Conservation (phyloP, 2,329 filamentous ascomycete species). For the Trichoderma arundinaceum region DNA sequence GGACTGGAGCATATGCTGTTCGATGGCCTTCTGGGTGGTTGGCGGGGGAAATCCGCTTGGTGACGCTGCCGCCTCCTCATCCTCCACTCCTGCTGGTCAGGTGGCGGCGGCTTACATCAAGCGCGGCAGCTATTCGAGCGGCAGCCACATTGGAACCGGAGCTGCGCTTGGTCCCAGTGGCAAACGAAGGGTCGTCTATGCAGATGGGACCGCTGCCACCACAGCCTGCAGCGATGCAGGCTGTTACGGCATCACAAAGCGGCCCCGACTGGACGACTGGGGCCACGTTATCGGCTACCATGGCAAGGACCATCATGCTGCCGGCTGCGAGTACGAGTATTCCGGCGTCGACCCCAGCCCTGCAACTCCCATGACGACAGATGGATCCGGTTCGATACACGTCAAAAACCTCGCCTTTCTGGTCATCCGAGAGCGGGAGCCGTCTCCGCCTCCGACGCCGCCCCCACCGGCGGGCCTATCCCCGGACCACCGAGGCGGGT, state of each 20-base stretch:
- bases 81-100: slow-evolving; percentile 23
- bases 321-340: slow-evolving; percentile 24
- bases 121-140: slow-evolving; percentile 18
- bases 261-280: slow-evolving; percentile 31
- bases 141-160: slow-evolving; percentile 6
- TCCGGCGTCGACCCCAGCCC: slow-evolving; percentile 5
- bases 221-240: slow-evolving; percentile 25
- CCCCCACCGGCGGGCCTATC: slow-evolving; percentile 34
- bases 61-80: slow-evolving; percentile 33
- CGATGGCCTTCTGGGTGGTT: slow-evolving; percentile 50
- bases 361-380: slow-evolving; percentile 1
- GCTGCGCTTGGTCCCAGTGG: slow-evolving; percentile 19
- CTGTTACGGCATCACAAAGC: slow-evolving; percentile 30
- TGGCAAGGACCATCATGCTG: slow-evolving; percentile 24
- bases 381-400: slow-evolving; percentile 39
- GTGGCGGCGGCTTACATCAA: slow-evolving; percentile 29
- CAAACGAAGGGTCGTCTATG: slow-evolving; percentile 31
- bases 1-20: slow-evolving; percentile 42
- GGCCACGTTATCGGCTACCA: slow-evolving; percentile 30
- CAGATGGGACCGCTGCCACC: slow-evolving; percentile 22
- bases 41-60: slow-evolving; percentile 42
- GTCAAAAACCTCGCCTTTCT: slow-evolving; percentile 46
- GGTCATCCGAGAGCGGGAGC: slow-evolving; percentile 47
- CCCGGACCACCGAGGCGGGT: slow-evolving; percentile 35
- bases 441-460: slow-evolving; percentile 30